A percentile compares a stretch with the other conserved stretches of the same genome.
Evolutionary conservation across 305 asterid species (phyloP).

Genomic region (Euphrasia arctica): DNA sequence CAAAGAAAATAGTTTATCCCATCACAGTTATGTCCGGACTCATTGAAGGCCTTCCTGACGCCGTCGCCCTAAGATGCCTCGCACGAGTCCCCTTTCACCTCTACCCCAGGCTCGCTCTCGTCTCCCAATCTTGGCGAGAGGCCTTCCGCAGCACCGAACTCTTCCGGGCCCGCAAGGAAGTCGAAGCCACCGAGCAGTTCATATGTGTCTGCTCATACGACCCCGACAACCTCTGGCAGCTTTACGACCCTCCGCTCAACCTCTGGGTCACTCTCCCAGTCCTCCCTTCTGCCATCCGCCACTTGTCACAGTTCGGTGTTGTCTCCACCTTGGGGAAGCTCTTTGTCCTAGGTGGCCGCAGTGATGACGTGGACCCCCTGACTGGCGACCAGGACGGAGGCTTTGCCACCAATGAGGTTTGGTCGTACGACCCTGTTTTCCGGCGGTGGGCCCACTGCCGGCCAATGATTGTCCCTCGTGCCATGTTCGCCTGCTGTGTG

Average conservation of each 20-base stretch:
- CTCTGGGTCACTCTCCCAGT: conserved; percentile 90
- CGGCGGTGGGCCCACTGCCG: conserved; percentile 66
- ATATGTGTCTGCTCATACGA: conserved; percentile 85
- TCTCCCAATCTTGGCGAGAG: conserved; percentile 86
- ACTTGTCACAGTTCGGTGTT: conserved; percentile 91
- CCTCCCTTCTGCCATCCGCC: conserved; percentile 78
- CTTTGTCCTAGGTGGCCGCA: conserved; percentile 90
- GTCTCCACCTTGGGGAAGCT: conserved; percentile 87
- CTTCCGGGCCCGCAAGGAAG: conserved; percentile 85
- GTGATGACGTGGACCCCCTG: conserved; percentile 92
- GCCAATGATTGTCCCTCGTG: conserved; percentile 88
- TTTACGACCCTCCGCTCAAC: conserved; percentile 77
- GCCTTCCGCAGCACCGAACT: conserved; percentile 75
- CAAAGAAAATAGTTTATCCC: conserved; percentile 21
- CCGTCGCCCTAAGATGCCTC: conserved; percentile 88
- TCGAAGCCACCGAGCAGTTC: conserved; percentile 70
- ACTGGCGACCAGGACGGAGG: conserved; percentile 98
- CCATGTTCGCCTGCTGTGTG: conserved; percentile 95
- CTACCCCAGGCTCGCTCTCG: conserved; percentile 72
- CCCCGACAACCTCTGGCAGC: conserved; percentile 97
- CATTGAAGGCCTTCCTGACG: conserved; percentile 98
- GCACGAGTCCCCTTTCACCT: conserved; percentile 91
- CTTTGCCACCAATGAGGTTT: conserved; percentile 86
- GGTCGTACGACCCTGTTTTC: conserved; percentile 76
- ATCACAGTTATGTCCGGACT: conserved; percentile 71